Percentiles rank a stretch among this genome's conserved stretches.
Conservation (phyloP, 176 grass and related monocot genomes). For the Avena sativa region DNA sequence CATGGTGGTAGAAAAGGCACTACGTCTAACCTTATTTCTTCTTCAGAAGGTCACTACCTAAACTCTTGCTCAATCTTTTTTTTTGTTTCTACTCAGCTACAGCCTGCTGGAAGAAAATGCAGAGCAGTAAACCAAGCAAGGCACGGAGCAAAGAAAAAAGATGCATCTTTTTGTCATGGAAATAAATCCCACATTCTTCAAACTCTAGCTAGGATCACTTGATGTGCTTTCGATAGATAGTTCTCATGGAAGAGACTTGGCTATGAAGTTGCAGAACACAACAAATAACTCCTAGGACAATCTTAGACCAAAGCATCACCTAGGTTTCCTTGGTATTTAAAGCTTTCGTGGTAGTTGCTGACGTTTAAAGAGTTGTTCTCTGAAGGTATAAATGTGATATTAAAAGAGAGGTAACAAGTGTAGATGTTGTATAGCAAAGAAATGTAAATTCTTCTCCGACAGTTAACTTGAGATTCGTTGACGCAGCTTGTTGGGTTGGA, state of each 20-base stretch:
- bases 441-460: slow-evolving; percentile 6
- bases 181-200: background rate
- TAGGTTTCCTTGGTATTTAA: background rate
- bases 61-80: background rate
- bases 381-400: background rate
- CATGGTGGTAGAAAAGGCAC: background rate
- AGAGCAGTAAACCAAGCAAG: background rate
- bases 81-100: slow-evolving; percentile 6
- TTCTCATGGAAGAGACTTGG: background rate
- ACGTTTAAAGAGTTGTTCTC: background rate
- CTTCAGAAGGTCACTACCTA: background rate
- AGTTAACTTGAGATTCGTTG: background rate
- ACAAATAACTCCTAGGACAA: no score
- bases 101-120: slow-evolving; percentile 33
- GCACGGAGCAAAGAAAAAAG: background rate
- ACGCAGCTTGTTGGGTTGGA: background rate
- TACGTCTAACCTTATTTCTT: background rate
- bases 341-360: slow-evolving; percentile 13
- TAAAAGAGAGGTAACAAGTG: background rate
- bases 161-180: slow-evolving; percentile 7
- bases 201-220: background rate
- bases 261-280: no score
- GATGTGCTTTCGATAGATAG: background rate
- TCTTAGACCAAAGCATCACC: no score
- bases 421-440: background rate